A percentile compares a stretch with the other conserved stretches of the same genome.
These are phyloP conservation scores for Teunomyces barrocoloradensis DNA, from an alignment of 805 yeast species.

Conservation along the genomic window DNA sequence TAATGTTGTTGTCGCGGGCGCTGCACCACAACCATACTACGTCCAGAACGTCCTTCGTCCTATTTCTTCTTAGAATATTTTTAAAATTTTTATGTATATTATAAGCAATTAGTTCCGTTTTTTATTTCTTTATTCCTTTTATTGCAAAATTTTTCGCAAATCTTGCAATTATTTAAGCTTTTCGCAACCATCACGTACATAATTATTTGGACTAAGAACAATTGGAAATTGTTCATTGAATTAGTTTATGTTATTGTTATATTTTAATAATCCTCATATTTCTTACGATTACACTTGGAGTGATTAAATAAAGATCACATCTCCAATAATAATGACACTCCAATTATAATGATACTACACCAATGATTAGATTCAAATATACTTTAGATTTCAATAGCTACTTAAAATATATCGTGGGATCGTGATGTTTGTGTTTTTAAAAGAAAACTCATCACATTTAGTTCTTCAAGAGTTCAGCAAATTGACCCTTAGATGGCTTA, in stretches of 20 bases:
- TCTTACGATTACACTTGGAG: too few relatives aligned
- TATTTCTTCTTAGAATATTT: constrained; percentile 5
- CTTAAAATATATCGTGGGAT: constrained; percentile 2
- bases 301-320: too few relatives aligned
- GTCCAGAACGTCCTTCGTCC: constrained; percentile 44
- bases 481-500: constrained; percentile 70
- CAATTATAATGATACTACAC: not conserved
- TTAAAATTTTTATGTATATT: constrained; percentile 3
- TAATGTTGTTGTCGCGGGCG: constrained; percentile 41
- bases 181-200: not conserved
- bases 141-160: not conserved
- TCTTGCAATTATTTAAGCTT: not conserved
- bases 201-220: too few relatives aligned
- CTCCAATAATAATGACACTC: too few relatives aligned
- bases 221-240: too few relatives aligned
- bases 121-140: not conserved
- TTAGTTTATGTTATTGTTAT: too few relatives aligned
- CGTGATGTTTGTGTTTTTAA: not conserved
- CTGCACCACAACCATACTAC: constrained; percentile 33
- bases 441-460: constrained; percentile 18
- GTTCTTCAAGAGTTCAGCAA: constrained; percentile 62
- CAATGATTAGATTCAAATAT: constrained; percentile 3
- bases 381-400: constrained; percentile 7
- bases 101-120: not conserved
- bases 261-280: too few relatives aligned